Base-by-base conservation (phyloP, 2,329 filamentous ascomycete genomes). In the Rachicladosporium sp. region DNA sequence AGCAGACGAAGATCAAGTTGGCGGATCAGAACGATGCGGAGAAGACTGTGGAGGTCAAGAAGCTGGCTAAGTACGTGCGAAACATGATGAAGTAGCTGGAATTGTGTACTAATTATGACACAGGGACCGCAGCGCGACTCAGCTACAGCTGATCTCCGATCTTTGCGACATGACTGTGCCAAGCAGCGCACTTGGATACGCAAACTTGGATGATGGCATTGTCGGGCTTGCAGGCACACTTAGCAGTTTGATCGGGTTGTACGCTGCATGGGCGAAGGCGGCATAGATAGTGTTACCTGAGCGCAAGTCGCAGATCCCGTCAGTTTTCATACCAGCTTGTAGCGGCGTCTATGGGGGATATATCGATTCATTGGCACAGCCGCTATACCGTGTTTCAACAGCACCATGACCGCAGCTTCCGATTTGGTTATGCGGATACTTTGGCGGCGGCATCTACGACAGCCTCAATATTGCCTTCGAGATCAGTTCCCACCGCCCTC, bases 221-320 rank as follows among this genome's bases (percentile, higher is more conserved):
- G 82, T 98, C 50, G 91, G 91, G 52, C 67, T 98, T 51, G 83
- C 87, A 10, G 91, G 91, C 52, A 93, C 87, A 6, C 63, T 87
- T 46, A 94, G 87, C 73, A 88, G 82, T 70, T 68, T 93, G 67
- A 80, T 98, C 53, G 91, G 89, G 30, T 68, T 93, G 23, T 82
- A 81, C 62, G 69, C 69, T 46, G 79, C 84, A 56, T 98, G 91
- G 91, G 85, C 83, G 70, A 96, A 96, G 80, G 94, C 87, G 13
- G 84, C 82, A 21, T 78, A 27, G 23, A 27, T n/a, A n/a, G n/a
- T n/a, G n/a, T n/a, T n/a, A n/a, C n/a, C n/a, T n/a, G n/a, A n/a
- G n/a, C n/a, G 23, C 23, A 27, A 27, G 23, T 27, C 23, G 23
- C 23, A 27, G 23, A 27, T 27, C 23, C 23, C 23, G 23, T 27